These are phyloP conservation scores for Rosa multiflora DNA, from an alignment of 306 rosid species.

Conservation along the genomic window DNA sequence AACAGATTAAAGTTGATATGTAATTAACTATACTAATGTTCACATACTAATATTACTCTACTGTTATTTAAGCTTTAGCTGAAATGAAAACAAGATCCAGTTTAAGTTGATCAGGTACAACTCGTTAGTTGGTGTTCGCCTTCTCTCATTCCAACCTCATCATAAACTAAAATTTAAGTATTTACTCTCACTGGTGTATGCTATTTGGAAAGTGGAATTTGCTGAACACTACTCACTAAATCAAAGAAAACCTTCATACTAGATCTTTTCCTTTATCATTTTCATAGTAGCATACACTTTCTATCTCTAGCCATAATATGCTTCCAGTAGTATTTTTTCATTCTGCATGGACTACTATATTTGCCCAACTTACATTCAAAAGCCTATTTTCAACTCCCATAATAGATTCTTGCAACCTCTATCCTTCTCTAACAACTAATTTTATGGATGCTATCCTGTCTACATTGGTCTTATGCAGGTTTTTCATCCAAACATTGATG, in stretches of 20 bases:
- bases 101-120: not conserved
- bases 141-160: too few species aligned
- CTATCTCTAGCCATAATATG: not conserved
- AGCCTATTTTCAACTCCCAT: not conserved
- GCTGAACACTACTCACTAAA: not conserved
- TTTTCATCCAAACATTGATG: slow-evolving; percentile 40
- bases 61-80: not conserved
- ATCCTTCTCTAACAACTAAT: not conserved
- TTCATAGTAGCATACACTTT: not conserved
- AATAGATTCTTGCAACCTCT: not conserved
- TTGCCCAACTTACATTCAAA: not conserved
- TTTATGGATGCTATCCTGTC: not conserved
- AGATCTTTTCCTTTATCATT: not conserved
- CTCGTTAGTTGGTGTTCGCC: too few species aligned
- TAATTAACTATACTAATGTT: not conserved
- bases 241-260: not conserved
- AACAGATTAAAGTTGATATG: not conserved
- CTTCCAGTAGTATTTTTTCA: not conserved
- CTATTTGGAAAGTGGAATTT: not conserved
- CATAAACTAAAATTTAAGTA: not conserved
- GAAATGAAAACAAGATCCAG: not conserved
- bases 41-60: not conserved
- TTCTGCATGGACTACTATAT: not conserved
- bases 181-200: not conserved
- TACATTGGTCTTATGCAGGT: slow-evolving; percentile 23